phyloP scores from a whole-genome alignment of 305 asterid genomes.

The Solanum hybrid region DNA sequence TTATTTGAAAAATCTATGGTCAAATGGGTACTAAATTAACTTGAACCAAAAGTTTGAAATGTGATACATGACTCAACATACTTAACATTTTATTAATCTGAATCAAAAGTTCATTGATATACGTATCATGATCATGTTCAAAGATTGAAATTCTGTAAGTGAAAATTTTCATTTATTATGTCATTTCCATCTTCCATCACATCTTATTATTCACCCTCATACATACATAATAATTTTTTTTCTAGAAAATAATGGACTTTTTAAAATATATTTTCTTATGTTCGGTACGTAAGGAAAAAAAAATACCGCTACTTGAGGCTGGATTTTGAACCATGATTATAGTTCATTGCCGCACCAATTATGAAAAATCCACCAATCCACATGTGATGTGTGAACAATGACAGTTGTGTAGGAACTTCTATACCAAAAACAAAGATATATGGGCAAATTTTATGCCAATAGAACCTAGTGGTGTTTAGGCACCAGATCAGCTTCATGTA shows the following conservation, averaged over 20 bases:
- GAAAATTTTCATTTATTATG: not conserved
- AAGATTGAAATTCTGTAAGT: not conserved
- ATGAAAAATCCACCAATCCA: not conserved
- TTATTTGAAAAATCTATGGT: too few relatives aligned
- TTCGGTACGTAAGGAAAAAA: not conserved
- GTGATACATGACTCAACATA: not conserved
- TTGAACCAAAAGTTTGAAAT: too few relatives aligned
- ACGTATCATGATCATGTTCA: not conserved
- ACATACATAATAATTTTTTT: fast-evolving
- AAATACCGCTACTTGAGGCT: not conserved
- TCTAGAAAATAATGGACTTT: too few relatives aligned
- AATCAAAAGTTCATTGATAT: not conserved
- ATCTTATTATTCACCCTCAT: not conserved
- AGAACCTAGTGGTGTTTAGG: not conserved
- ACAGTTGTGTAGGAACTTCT: not conserved
- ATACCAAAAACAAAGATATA: not conserved
- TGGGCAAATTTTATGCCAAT: not conserved
- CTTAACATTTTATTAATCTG: not conserved
- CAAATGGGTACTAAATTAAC: not conserved
- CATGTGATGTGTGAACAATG: not conserved
- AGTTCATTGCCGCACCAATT: not conserved
- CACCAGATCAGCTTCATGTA: conserved; percentile 5
- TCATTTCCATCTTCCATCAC: not conserved
- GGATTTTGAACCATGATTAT: not conserved
- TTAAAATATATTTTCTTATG: too few relatives aligned